Percentiles rank a stretch among this genome's conserved stretches.
phyloP scores from a whole-genome alignment of 2,329 filamentous ascomycete genomes.

The Pyricularia pennisetigena region DNA sequence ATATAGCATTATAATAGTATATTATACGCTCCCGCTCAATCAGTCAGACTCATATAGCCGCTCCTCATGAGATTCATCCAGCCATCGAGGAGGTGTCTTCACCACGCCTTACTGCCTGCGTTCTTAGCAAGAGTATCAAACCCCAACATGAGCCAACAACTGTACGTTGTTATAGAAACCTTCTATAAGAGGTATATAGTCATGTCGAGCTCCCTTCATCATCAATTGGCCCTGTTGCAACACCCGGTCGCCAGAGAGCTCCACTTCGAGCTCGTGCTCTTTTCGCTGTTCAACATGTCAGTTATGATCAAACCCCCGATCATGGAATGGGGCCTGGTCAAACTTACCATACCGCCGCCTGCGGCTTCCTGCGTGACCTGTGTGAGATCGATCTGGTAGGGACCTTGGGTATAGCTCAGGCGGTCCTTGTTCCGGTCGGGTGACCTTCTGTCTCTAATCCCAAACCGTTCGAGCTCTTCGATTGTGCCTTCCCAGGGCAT shows the following conservation, averaged over 20 bases:
- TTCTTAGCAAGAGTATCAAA: not conserved
- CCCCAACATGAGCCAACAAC: constrained; percentile 34
- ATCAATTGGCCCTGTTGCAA: constrained; percentile 55
- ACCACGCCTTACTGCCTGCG: too few species aligned
- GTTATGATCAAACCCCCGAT: not conserved
- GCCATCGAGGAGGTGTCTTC: not conserved
- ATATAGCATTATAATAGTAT: not conserved
- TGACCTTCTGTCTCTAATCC: constrained; percentile 25
- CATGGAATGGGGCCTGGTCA: constrained; percentile 2
- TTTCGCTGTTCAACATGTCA: constrained; percentile 38
- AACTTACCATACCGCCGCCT: constrained; percentile 8
- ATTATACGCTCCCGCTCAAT: not conserved
- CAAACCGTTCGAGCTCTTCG: constrained; percentile 38
- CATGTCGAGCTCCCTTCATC: constrained; percentile 39
- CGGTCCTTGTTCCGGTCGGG: constrained; percentile 77
- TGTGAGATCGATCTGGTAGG: constrained; percentile 86
- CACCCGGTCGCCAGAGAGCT: constrained; percentile 54
- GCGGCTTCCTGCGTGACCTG: constrained; percentile 56
- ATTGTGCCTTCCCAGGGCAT: constrained; percentile 70
- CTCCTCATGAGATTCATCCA: not conserved
- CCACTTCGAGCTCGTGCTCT: constrained; percentile 75
- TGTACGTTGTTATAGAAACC: constrained; percentile 67
- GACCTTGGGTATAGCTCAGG: constrained; percentile 79
- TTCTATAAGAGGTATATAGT: constrained; percentile 58
- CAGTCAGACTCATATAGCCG: constrained; percentile 10